Evolutionary conservation across 1,284 basidiomycete genomes (phyloP), one percentile per base, ranked within the genome.

Genomic region (Naganishia cerealis): DNA sequence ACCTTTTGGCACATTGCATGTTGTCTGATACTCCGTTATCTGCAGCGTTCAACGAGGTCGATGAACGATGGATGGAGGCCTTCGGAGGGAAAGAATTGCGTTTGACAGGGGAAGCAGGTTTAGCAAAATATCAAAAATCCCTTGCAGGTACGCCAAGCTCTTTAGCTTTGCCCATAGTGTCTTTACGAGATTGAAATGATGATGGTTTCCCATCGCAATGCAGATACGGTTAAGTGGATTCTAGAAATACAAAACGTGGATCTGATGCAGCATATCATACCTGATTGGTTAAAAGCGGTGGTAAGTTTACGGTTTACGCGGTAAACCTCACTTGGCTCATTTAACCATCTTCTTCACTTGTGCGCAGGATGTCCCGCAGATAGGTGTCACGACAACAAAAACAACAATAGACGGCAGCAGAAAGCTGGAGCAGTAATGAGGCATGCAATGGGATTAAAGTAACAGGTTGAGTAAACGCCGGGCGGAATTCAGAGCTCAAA

Each of bases 21-120:
- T 26, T 67, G 57, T 43, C 15, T 39, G 26, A 61, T 26, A 39
- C n/a, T 1, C 57, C 57, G 0, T 12, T 55, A 21, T 29, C 21
- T 0, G 57, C 61, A 7, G 57, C 52, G 48, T 54, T 67, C 36
- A 48, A 40, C 8, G 53, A 42, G 9, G 33, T 67, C 26, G 66
- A 61, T 46, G 48, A 46, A 6, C 38, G 52, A 15, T 67, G 66
- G 66, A 33, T 61, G 43, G 39, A 59, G 40, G 66, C 66, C 21
- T 67, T 67, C 39, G 57, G 53, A 1, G 57, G 61, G 21, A 63
- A 55, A 40, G 66, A 59, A 52, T 40, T 67, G n/a, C 56, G 53
- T 12, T 21, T 67, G 57, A 43, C 12, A 3, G 66, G 57, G 2
- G 38, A 61, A 15, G 57, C 36, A 15, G 66, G 66, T 5, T 26